Evolutionary conservation across 768 basidiomycete species (phyloP), one percentile per base, ranked within the genome.

Genomic region (Collybiopsis confluens): DNA sequence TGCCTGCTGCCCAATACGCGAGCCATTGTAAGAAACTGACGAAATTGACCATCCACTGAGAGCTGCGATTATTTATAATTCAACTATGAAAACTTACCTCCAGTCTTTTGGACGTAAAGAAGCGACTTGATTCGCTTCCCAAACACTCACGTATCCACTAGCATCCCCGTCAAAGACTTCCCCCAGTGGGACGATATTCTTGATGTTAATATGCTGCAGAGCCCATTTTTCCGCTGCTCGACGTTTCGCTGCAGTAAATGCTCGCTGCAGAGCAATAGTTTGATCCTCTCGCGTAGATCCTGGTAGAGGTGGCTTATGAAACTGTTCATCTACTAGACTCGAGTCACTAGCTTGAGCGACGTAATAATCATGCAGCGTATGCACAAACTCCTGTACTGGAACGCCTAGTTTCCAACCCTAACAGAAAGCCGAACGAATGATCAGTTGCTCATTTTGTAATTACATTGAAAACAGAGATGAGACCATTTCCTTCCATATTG

Each of bases 401-500:
- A 52, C 50, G 27, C 37, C 36, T 9, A 52, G 38, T 20, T 52
- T 52, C 50, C 50, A 52, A 1, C 50, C 50, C 50, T 52, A 23
- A 33, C 6, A 33, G 13, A 5, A 33, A n/a, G n/a, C n/a, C n/a
- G n/a, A n/a, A n/a, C n/a, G n/a, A n/a, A n/a, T n/a, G n/a, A n/a
- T n/a, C n/a, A n/a, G n/a, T n/a, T n/a, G n/a, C n/a, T n/a, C n/a
- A n/a, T n/a, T n/a, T n/a, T n/a, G n/a, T 33, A 6, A 33, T 33
- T 33, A 33, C 5, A 33, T 13, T 6, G 30, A 6, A 13, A 40
- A 16, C 15, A 28, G 3, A 8, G 4, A 35, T 15, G 27, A 4
- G 27, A 41, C 40, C 40, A 52, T 52, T 41, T 52, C 50, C 18
- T 41, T 52, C 50, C 50, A 52, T 6, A 52, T 52, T 15, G n/a